Percentiles rank a stretch among this genome's conserved stretches.
These are phyloP conservation scores for Cutaneotrichosporon sp. DNA, from an alignment of 1,284 basidiomycete species.

Conservation along the genomic window DNA sequence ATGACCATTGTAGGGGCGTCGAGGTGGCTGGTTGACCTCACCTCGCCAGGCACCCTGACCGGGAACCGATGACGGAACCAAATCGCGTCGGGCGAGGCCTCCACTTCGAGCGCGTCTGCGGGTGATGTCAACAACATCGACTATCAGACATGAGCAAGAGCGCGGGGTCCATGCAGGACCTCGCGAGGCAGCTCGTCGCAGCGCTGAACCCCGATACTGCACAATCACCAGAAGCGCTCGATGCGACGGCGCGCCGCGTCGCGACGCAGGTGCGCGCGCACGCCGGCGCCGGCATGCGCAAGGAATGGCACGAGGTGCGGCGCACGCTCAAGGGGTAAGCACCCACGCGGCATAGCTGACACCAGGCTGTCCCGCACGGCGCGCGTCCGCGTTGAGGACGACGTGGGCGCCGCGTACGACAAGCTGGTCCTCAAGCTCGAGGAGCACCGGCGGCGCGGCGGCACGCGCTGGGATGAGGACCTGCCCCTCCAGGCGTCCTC, in stretches of 20 bases:
- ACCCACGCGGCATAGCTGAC: not conserved
- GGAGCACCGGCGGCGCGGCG: conserved; percentile 19
- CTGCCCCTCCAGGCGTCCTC: conserved; percentile 34
- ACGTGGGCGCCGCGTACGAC: conserved; percentile 37
- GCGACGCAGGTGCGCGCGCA: conserved; percentile 25
- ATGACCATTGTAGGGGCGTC: conserved; percentile 10
- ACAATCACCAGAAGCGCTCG: conserved; percentile 12
- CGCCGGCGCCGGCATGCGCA: conserved; percentile 26
- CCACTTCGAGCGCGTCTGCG: not conserved
- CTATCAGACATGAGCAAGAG: conserved; percentile 10
- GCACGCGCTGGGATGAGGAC: conserved; percentile 36
- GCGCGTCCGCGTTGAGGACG: conserved; percentile 35
- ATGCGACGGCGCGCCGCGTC: conserved; percentile 18
- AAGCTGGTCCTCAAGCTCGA: conserved; percentile 29
- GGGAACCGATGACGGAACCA: conserved; percentile 1
- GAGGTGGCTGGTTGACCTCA: conserved; percentile 14
- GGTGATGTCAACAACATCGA: conserved; percentile 3
- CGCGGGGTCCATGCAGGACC: conserved; percentile 13
- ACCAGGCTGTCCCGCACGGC: conserved; percentile 28
- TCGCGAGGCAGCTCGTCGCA: conserved; percentile 27
- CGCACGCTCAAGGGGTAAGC: conserved; percentile 25
- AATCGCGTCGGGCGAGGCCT: not conserved
- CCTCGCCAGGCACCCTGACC: not conserved
- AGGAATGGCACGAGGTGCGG: conserved; percentile 38
- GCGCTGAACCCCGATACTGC: conserved; percentile 15